Percentiles rank a stretch among this genome's conserved stretches.
These are phyloP conservation scores for Ophiostoma piceae DNA, from an alignment of 2,329 filamentous ascomycete species.

Conservation along the genomic window DNA sequence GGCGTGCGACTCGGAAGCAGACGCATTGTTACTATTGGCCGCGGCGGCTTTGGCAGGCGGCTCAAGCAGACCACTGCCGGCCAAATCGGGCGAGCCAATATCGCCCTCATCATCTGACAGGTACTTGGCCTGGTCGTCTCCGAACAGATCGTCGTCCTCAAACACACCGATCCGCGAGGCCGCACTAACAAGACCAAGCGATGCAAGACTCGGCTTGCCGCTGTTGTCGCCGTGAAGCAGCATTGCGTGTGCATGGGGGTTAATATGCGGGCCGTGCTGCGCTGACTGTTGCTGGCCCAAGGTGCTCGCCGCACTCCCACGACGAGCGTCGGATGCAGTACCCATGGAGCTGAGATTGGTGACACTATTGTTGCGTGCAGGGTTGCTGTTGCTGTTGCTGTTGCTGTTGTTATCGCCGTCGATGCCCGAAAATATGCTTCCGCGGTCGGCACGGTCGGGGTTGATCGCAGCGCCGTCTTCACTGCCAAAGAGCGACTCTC, in stretches of 20 bases:
- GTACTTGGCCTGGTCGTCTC: conserved; percentile 72
- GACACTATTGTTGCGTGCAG: neutral
- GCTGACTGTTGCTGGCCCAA: neutral
- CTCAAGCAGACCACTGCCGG: conserved; percentile 20
- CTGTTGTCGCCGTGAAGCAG: conserved; percentile 22
- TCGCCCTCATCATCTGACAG: conserved; percentile 79
- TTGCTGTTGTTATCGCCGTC: neutral
- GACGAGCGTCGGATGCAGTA: conserved; percentile 22
- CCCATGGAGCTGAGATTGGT: conserved; percentile 14
- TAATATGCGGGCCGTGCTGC: neutral
- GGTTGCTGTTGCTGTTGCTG: neutral
- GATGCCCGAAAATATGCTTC: conserved; percentile 21
- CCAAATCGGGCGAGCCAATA: conserved; percentile 57
- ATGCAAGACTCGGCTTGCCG: conserved; percentile 81
- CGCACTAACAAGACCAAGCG: conserved; percentile 81
- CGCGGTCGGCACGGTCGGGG: conserved; percentile 39
- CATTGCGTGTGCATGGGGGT: conserved; percentile 21
- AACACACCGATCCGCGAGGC: conserved; percentile 89
- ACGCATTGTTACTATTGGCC: neutral
- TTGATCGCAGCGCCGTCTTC: conserved; percentile 45
- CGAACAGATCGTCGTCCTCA: conserved; percentile 86
- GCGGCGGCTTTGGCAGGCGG: too few relatives aligned
- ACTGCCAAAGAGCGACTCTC: conserved; percentile 60
- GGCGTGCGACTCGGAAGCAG: conserved; percentile 48
- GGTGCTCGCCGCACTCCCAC: conserved; percentile 24